Evolutionary conservation across 2,329 filamentous ascomycete species (phyloP), one percentile per base, ranked within the genome.

Genomic region (Byssoonygena ceratinophila): DNA sequence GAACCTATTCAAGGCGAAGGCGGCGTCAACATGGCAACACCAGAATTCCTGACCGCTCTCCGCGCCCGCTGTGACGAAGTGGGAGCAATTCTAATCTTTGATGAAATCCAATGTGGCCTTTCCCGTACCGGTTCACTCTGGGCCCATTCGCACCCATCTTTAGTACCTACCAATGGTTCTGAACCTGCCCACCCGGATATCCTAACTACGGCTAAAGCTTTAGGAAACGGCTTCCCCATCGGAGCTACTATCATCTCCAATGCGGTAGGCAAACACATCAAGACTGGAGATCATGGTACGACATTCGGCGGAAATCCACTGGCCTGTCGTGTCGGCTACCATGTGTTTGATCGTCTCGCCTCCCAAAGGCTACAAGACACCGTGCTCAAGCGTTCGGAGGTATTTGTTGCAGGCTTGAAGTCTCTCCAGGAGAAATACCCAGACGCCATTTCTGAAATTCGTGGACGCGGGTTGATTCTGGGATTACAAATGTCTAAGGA

Each of bases 1-100:
- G 92, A 98, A 75, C 92, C 92, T 7, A 95, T 98, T 56, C 92
- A 98, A 71, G 92, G 92, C 54, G 92, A 98, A 72, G 92, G 92
- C 14, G 92, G 92, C 59, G 85, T 98, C 48, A 85, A 91, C 61
- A 82, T 86, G 9, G 92, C 87, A 2, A 84, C 79, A 0, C 81
- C 85, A 2, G 87, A 88, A 59, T 98, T 97, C 69, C 76, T 98
- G 22, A 68, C 82, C 22, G 85, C 88, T 0, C 78, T 98, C n/a
- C 87, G 88, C 54, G 79, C 79, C 64, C 81, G 90, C 54, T 96
- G 90, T 69, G 84, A 83, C 52, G 84, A 88, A 61, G 88, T 96
- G 29, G 88, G 87, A 48, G 90, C 91, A 1, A 81, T 97, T 2
- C 74, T 98, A 53, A 85, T 96, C 64, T 91, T 92, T 68, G 92